These are phyloP conservation scores for Penicillium paxilli DNA, from an alignment of 495 filamentous ascomycete species.

Conservation along the genomic window DNA sequence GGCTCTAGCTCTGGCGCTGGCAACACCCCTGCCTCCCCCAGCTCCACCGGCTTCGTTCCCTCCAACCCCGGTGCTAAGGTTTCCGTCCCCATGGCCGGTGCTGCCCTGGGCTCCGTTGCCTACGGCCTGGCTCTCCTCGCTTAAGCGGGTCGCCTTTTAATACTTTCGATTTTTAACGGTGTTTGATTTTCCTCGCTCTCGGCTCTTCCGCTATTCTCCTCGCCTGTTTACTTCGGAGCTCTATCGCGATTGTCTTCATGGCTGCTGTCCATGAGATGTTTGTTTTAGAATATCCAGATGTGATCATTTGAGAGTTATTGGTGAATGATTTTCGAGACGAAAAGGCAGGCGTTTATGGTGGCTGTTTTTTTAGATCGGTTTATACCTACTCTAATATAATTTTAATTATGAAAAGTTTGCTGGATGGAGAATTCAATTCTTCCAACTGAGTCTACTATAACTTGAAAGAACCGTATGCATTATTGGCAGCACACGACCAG, in stretches of 20 bases:
- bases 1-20: slow-evolving; percentile 13
- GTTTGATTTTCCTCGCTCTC: slow-evolving; percentile 8
- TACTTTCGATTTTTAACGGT: slow-evolving; percentile 8
- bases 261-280: slow-evolving; percentile 16
- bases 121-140: slow-evolving; percentile 31
- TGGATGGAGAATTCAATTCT: background rate
- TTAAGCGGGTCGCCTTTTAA: slow-evolving; percentile 13
- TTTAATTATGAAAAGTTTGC: background rate
- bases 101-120: slow-evolving; percentile 28
- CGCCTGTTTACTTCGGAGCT: background rate
- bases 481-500: too few relatives aligned
- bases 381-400: background rate
- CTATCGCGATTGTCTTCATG: slow-evolving; percentile 2
- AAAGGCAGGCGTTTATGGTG: background rate
- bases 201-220: background rate
- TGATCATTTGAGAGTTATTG: background rate
- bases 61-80: slow-evolving; percentile 35
- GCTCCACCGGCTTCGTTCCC: slow-evolving; percentile 22
- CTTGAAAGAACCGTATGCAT: too few relatives aligned
- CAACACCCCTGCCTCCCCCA: slow-evolving; percentile 22
- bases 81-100: slow-evolving; percentile 26
- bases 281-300: background rate
- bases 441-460: background rate
- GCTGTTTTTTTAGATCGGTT: background rate
- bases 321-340: slow-evolving; percentile 1